phyloP scores from a whole-genome alignment of 441 rosid genomes.

The Euphorbia celastroides region DNA sequence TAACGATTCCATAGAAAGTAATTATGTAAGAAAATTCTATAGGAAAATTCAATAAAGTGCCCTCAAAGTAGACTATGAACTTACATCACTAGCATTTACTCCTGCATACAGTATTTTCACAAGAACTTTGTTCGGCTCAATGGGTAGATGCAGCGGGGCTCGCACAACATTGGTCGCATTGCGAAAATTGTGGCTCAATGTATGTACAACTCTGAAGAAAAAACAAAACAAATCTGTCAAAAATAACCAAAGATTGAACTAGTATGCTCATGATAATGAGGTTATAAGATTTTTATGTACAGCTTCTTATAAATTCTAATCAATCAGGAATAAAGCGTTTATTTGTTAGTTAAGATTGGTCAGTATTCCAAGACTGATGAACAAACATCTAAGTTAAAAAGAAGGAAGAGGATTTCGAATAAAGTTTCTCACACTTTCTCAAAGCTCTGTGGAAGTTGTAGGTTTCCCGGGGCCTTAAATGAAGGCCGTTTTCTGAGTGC shows the following conservation, averaged over 20 bases:
- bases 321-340: neutral
- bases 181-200: slow-evolving; percentile 83
- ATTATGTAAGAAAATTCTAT: neutral
- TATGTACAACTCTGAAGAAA: slow-evolving; percentile 73
- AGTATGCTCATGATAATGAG: neutral
- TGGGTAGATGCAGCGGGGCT: slow-evolving; percentile 48
- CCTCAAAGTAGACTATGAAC: slow-evolving; percentile 30
- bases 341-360: neutral
- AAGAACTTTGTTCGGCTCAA: slow-evolving; percentile 68
- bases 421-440: slow-evolving; percentile 74
- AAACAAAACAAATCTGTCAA: slow-evolving; percentile 16
- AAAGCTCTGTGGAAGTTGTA: slow-evolving; percentile 66
- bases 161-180: slow-evolving; percentile 64
- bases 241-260: neutral
- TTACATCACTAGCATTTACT: slow-evolving; percentile 99
- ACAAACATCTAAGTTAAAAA: neutral
- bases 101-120: slow-evolving; percentile 88
- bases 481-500: slow-evolving; percentile 34
- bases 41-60: slow-evolving; percentile 7
- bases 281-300: neutral
- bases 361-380: neutral
- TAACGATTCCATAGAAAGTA: slow-evolving; percentile 14
- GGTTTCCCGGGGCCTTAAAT: slow-evolving; percentile 29
- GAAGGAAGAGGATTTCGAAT: neutral
- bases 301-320: neutral